Evolutionary conservation across 1,284 basidiomycete genomes (phyloP), one percentile per base, ranked within the genome.

Genomic region (Acaromyces ingoldii): DNA sequence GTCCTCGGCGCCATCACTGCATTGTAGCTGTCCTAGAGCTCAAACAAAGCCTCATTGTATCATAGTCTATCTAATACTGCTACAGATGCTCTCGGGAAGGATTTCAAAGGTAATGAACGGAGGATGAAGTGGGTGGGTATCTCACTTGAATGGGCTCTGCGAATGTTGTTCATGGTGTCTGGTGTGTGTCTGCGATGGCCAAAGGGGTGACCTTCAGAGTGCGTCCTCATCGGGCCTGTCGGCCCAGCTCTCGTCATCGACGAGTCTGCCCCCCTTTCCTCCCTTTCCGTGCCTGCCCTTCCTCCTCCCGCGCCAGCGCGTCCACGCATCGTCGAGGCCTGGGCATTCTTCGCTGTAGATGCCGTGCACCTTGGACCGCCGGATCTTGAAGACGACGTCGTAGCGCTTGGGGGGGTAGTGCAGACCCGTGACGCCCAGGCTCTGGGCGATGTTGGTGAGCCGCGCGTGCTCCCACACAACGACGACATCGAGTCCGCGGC

Each of bases 381-480:
- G 29, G 29, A 56, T 26, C 11, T 51, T 38, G 41, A 52, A 51
- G 21, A 56, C 28, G 29, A 56, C 45, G 45, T 56, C 54, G 51
- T 34, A 56, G 10, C 54, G 54, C 17, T 42, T 19, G 30, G 24
- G 22, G 17, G 47, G 47, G 29, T 49, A 52, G n/a, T 10, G 26
- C 21, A 56, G 29, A 28, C 50, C 50, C 11, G 13, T 45, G 6
- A 56, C 50, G 26, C 54, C 54, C 5, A 56, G 28, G 25, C 28
- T 30, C 10, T 43, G 36, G 11, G 50, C 54, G n/a, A 56, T 33
- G 42, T 49, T 25, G 5, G 49, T 38, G 13, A 56, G 31, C 37
- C 49, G 38, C 24, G 40, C 31, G 51, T 56, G 54, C 41, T 56
- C 41, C 54, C 54, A 56, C 30, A 34, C 33, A 2, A 56, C 34